Conservation (phyloP, 257 asterid species). For the Nicotiana tabacum region DNA sequence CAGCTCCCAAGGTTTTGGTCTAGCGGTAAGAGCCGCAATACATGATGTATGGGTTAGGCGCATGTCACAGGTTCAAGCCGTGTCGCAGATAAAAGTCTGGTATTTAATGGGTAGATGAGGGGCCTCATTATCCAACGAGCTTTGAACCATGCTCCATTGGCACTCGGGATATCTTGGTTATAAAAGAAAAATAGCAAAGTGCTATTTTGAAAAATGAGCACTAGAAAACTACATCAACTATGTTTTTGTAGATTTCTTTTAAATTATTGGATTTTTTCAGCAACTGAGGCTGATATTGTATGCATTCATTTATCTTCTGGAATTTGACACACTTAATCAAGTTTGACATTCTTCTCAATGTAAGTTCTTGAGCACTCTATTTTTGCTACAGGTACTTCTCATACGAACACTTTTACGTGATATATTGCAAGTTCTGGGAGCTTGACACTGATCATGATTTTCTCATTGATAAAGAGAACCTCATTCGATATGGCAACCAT, state of each 20-base stretch:
- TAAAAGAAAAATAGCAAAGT: not conserved
- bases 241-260: not conserved
- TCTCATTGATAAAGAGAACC: conserved; percentile 94
- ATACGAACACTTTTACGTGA: conserved; percentile 96
- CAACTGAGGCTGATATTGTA: not conserved
- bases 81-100: not conserved
- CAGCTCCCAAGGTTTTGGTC: not conserved
- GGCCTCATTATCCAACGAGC: not conserved
- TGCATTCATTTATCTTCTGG: not conserved
- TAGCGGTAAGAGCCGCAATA: not conserved
- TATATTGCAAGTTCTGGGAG: conserved; percentile 99
- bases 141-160: not conserved
- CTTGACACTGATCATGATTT: conserved; percentile 98
- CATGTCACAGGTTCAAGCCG: not conserved
- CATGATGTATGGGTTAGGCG: not conserved
- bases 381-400: conserved; percentile 86
- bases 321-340: not conserved
- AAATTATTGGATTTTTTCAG: not conserved
- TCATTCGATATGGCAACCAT: conserved; percentile 96
- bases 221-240: not conserved
- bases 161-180: not conserved
- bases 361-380: conserved; percentile 1
- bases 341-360: not conserved
- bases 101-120: not conserved
- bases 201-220: not conserved